Percentiles rank a stretch among this genome's conserved stretches.
Conservation (phyloP, 2,329 filamentous ascomycete genomes). For the Rachicladosporium sp. region DNA sequence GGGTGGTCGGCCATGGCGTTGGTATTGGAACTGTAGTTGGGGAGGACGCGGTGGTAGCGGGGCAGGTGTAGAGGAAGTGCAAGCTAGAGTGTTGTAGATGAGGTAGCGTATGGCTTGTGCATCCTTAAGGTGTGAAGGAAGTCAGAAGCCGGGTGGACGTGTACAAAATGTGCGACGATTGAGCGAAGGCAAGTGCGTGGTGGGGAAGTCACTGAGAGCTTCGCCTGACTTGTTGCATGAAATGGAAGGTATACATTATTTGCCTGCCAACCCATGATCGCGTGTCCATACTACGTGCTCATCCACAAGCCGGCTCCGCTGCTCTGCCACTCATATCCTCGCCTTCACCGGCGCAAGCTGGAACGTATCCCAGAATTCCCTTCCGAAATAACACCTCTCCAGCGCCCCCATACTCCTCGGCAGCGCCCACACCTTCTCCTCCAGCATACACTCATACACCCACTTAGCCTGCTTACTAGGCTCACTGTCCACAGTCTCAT, state of each 20-base stretch:
- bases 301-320: too few relatives aligned
- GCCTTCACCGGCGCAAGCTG: constrained; percentile 30
- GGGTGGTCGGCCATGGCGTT: constrained; percentile 38
- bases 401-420: constrained; percentile 43
- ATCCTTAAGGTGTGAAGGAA: constrained; percentile 31
- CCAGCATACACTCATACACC: constrained; percentile 52
- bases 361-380: constrained; percentile 49
- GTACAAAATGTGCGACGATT: too few relatives aligned
- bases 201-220: too few relatives aligned
- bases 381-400: constrained; percentile 45
- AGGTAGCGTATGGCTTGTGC: constrained; percentile 48
- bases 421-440: constrained; percentile 44
- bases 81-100: constrained; percentile 61
- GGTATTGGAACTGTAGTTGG: constrained; percentile 84
- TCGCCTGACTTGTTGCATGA: too few relatives aligned
- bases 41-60: constrained; percentile 83
- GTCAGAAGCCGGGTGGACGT: too few relatives aligned
- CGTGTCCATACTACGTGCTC: too few relatives aligned
- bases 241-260: too few relatives aligned
- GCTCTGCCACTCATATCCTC: constrained; percentile 23
- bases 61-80: constrained; percentile 85
- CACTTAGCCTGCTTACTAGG: constrained; percentile 39
- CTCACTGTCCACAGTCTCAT: constrained; percentile 10
- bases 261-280: too few relatives aligned
- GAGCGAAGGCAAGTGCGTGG: too few relatives aligned